phyloP scores from a whole-genome alignment of 2,329 filamentous ascomycete genomes.

The Talaromyces verruculosus region DNA sequence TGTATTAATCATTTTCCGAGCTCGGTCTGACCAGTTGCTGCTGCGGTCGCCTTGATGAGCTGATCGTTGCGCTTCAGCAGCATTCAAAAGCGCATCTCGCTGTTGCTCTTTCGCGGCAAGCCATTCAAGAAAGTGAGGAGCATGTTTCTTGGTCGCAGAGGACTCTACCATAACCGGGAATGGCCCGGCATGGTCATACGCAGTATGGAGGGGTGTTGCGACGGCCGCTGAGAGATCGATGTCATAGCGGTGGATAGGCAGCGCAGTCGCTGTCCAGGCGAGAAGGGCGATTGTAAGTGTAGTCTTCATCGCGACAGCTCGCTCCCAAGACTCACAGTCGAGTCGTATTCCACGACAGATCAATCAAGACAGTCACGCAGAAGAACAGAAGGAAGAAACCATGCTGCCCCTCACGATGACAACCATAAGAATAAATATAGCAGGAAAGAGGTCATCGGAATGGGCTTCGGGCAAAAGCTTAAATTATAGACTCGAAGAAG shows the following conservation, averaged over 20 bases:
- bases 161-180: neutral
- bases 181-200: neutral
- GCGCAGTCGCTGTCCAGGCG: slow-evolving; percentile 6
- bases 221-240: neutral
- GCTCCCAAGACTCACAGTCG: neutral
- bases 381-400: neutral
- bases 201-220: neutral
- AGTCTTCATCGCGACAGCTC: neutral
- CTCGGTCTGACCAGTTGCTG: slow-evolving; percentile 1
- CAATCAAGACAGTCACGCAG: neutral
- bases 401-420: neutral
- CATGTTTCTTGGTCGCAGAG: neutral
- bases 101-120: neutral
- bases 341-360: neutral
- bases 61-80: neutral
- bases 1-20: neutral
- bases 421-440: neutral
- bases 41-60: neutral
- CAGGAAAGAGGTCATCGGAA: neutral
- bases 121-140: slow-evolving; percentile 9
- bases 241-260: slow-evolving; percentile 6
- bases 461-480: neutral
- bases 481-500: neutral
- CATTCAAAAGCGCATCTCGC: neutral
- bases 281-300: neutral